phyloP scores from a whole-genome alignment of 2,329 filamentous ascomycete species.

The Curvularia eragrostidis region DNA sequence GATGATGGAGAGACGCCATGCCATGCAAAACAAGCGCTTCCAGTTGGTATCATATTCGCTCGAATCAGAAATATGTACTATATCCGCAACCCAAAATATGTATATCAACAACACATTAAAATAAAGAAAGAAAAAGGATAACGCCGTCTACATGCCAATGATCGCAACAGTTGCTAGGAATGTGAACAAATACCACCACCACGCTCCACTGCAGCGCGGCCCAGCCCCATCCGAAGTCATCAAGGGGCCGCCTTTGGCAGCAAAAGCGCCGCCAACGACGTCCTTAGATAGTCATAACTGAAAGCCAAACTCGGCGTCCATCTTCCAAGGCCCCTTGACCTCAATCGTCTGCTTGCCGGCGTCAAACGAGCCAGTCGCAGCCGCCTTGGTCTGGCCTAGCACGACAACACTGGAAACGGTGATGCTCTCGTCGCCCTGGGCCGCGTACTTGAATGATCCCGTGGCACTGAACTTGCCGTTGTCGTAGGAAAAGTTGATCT shows the following conservation, averaged over 20 bases:
- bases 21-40: not conserved
- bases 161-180: not conserved
- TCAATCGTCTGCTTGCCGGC: constrained; percentile 17
- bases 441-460: constrained; percentile 62
- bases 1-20: not conserved
- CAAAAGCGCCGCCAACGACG: not conserved
- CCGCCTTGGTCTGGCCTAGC: constrained; percentile 33
- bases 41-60: constrained; percentile 1
- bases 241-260: not conserved
- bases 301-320: constrained; percentile 32
- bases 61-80: not conserved
- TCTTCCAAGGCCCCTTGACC: constrained; percentile 40
- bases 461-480: constrained; percentile 58
- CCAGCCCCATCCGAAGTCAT: not conserved
- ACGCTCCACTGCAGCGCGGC: not conserved
- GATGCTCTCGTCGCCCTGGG: constrained; percentile 31
- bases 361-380: constrained; percentile 28
- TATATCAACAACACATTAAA: too few species aligned
- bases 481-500: constrained; percentile 67
- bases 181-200: not conserved
- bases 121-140: not conserved
- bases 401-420: constrained; percentile 37
- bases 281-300: constrained; percentile 17
- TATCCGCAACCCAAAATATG: too few species aligned
- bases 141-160: constrained; percentile 8